Conservation (phyloP, 2,329 filamentous ascomycete species). For the Microcyclospora tardicrescens region DNA sequence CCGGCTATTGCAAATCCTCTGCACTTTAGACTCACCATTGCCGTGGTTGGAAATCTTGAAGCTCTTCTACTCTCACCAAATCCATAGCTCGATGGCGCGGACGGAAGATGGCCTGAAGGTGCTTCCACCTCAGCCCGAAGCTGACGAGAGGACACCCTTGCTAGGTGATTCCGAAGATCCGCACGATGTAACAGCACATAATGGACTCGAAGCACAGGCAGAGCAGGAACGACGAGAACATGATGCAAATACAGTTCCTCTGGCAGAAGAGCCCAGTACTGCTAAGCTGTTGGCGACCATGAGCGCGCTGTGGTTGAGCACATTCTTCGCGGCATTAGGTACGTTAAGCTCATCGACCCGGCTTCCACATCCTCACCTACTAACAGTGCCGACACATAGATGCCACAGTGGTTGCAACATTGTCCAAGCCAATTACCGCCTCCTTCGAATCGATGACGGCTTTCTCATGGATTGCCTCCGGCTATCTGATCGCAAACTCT, state of each 20-base stretch:
- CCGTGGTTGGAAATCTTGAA: too few relatives aligned
- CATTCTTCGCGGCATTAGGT: slow-evolving; percentile 46
- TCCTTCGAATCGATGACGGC: slow-evolving; percentile 70
- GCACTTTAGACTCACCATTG: too few relatives aligned
- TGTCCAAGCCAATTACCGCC: slow-evolving; percentile 70
- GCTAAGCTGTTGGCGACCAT: slow-evolving; percentile 37
- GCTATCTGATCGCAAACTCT: slow-evolving; percentile 79
- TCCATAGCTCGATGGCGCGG: background rate
- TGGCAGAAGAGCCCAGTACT: slow-evolving; percentile 33
- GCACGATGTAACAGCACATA: slow-evolving; percentile 7
- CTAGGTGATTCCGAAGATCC: slow-evolving; percentile 1
- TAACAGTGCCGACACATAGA: slow-evolving; percentile 34
- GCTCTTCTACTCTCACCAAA: too few relatives aligned
- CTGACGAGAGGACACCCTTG: slow-evolving; percentile 6
- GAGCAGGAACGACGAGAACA: slow-evolving; percentile 22
- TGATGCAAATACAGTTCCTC: slow-evolving; percentile 14
- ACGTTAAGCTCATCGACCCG: slow-evolving; percentile 1
- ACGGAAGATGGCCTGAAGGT: slow-evolving; percentile 2
- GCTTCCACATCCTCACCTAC: background rate
- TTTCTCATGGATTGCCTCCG: slow-evolving; percentile 76
- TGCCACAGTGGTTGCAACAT: slow-evolving; percentile 71
- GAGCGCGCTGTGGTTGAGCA: slow-evolving; percentile 39
- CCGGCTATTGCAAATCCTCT: too few relatives aligned
- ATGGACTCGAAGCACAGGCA: slow-evolving; percentile 17
- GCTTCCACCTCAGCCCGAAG: slow-evolving; percentile 5